phyloP scores from a whole-genome alignment of 2,329 filamentous ascomycete genomes.

The Ophiostoma ips region DNA sequence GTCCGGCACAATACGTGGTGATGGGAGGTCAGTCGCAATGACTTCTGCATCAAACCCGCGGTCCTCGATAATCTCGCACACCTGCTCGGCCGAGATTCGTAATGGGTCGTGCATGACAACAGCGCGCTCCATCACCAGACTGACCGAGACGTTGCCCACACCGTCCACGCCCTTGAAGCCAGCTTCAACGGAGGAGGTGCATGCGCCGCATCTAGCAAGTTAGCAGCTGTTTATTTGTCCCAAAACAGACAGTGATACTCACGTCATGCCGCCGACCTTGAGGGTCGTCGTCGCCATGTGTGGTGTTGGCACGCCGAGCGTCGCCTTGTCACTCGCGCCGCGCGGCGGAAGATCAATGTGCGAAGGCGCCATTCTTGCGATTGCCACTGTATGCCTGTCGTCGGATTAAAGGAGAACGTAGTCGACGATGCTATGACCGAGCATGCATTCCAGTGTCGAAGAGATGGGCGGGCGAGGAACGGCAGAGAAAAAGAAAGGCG shows the following conservation, averaged over 20 bases:
- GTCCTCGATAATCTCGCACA: constrained; percentile 81
- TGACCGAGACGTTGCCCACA: constrained; percentile 77
- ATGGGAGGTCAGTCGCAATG: constrained; percentile 65
- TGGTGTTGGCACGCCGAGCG: constrained; percentile 28
- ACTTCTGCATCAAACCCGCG: constrained; percentile 82
- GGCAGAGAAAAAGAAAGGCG: background rate
- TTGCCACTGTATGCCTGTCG: too few species aligned
- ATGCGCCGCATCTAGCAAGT: constrained; percentile 67
- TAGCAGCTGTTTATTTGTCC: constrained; percentile 15
- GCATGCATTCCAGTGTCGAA: background rate
- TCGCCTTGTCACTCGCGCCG: constrained; percentile 20
- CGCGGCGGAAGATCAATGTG: constrained; percentile 33
- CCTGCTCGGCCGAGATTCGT: constrained; percentile 56
- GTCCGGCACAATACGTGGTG: constrained; percentile 29
- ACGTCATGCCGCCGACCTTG: constrained; percentile 78
- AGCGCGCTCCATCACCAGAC: constrained; percentile 89
- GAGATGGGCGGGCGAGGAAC: background rate
- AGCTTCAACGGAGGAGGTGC: constrained; percentile 86
- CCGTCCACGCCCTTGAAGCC: constrained; percentile 75
- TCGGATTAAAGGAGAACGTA: background rate
- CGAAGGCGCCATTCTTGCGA: constrained; percentile 34
- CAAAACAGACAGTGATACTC: constrained; percentile 22
- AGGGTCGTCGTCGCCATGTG: constrained; percentile 84
- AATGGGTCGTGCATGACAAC: constrained; percentile 79
- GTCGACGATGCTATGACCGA: background rate